Evolutionary conservation across 2,329 filamentous ascomycete genomes (phyloP), one percentile per base, ranked within the genome.

Genomic region (Fusarium pseudocircinatum): DNA sequence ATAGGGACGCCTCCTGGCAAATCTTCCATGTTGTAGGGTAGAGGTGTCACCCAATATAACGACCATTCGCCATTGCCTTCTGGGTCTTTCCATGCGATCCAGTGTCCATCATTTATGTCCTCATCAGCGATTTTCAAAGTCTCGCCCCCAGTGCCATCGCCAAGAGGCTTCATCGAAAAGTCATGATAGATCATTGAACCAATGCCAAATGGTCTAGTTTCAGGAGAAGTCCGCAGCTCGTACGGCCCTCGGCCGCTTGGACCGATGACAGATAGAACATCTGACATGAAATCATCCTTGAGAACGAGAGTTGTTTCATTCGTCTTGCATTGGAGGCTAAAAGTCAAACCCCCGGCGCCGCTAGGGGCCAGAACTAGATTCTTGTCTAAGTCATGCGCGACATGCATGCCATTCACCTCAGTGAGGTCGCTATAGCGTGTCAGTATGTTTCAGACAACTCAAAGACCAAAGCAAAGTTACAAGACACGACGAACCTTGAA

Each of bases 281-380:
- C 22, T 50, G 16, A 34, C 22, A n/a, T 7, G 12, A 8, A 50
- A 7, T 24, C 12, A 8, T 14, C 28, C 30, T 50, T 50, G 1
- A 50, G 11, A 10, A 34, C 8, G 47, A 50, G 4, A 11, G 30
- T 6, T 4, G 30, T 20, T 34, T 50, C 12, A 14, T 50, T 32
- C 3, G 16, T 4, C 18, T 49, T 20, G 22, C 15, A 14, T 14
- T 50, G 47, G 7, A 34, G 22, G 16, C 16, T 18, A 24, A 50
- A 50, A 0, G 2, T 1, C 15, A 34, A 22, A 24, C 12, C 16
- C n/a, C 7, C 22, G 12, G 13, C n/a, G 8, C 32, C 4, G 8
- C 22, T 14, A 20, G 47, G 16, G 22, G 47, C 8, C 22, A 50
- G 32, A 34, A 50, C 16, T 4, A 50, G 22, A 50, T 18, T 34